These are phyloP conservation scores for Amphirosellinia nigrospora DNA, from an alignment of 495 filamentous ascomycete species.

Conservation along the genomic window DNA sequence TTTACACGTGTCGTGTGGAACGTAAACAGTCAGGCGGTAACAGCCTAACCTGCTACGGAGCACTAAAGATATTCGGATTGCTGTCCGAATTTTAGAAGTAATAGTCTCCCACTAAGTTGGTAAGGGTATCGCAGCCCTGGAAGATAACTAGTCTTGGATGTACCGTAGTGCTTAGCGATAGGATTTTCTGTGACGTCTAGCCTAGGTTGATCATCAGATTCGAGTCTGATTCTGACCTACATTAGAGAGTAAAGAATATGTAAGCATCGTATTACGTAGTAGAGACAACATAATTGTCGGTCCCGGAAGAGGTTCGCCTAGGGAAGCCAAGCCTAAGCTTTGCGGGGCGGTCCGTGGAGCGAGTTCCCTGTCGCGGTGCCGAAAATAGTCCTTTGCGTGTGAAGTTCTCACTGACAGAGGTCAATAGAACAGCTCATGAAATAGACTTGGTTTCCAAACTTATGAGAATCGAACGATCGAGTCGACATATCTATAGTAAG, in stretches of 20 bases:
- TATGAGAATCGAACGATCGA: background rate
- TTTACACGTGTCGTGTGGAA: conserved; percentile 20
- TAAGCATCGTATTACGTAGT: background rate
- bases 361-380: background rate
- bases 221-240: background rate
- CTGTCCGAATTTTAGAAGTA: background rate
- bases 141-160: background rate
- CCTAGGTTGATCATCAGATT: background rate
- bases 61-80: background rate
- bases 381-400: background rate
- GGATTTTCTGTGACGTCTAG: background rate
- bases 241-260: background rate
- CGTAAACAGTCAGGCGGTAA: conserved; percentile 9
- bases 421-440: background rate
- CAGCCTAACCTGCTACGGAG: conserved; percentile 17
- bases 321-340: conserved; percentile 2
- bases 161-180: background rate
- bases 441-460: background rate
- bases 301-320: background rate
- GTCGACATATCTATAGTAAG: background rate
- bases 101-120: background rate
- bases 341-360: conserved; percentile 5
- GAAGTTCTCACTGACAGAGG: background rate
- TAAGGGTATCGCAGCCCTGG: background rate
- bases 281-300: background rate